These are phyloP conservation scores for Quaeritorhiza haematococci DNA, from an alignment of 371 early-diverging fungal species.

Conservation along the genomic window DNA sequence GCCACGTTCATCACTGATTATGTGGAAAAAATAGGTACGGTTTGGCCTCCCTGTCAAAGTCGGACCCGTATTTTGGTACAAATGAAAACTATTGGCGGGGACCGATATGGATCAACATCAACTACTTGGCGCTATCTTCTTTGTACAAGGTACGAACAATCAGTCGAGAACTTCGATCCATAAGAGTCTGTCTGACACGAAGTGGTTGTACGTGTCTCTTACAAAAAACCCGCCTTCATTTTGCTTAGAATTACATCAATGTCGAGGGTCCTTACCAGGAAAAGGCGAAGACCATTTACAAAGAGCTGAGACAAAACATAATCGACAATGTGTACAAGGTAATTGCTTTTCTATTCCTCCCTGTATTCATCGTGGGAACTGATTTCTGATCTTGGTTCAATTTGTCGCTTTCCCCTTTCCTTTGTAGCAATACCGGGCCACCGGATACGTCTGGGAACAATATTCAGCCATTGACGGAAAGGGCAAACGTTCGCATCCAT, in stretches of 20 bases:
- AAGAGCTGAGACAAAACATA: constrained; percentile 66
- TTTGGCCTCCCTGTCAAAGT: constrained; percentile 71
- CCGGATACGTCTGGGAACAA: constrained; percentile 91
- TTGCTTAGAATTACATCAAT: constrained; percentile 59
- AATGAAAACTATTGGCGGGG: constrained; percentile 95
- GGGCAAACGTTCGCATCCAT: constrained; percentile 85
- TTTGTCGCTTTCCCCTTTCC: background rate
- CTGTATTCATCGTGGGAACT: background rate
- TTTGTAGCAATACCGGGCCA: constrained; percentile 62
- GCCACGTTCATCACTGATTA: no score
- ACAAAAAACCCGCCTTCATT: background rate
- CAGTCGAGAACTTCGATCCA: no score
- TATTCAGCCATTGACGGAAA: constrained; percentile 75
- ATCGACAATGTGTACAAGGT: constrained; percentile 72
- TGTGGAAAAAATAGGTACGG: constrained; percentile 58
- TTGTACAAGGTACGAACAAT: constrained; percentile 53
- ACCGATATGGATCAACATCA: constrained; percentile 91
- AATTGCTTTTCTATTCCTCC: constrained; percentile 7
- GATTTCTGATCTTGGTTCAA: background rate
- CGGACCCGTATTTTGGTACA: constrained; percentile 66
- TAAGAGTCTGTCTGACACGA: no score
- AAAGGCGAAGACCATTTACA: constrained; percentile 69
- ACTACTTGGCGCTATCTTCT: constrained; percentile 76
- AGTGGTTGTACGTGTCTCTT: background rate
- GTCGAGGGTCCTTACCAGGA: constrained; percentile 64